These are phyloP conservation scores for Mucor indicus DNA, from an alignment of 371 early-diverging fungal genomes.

Conservation along the genomic window DNA sequence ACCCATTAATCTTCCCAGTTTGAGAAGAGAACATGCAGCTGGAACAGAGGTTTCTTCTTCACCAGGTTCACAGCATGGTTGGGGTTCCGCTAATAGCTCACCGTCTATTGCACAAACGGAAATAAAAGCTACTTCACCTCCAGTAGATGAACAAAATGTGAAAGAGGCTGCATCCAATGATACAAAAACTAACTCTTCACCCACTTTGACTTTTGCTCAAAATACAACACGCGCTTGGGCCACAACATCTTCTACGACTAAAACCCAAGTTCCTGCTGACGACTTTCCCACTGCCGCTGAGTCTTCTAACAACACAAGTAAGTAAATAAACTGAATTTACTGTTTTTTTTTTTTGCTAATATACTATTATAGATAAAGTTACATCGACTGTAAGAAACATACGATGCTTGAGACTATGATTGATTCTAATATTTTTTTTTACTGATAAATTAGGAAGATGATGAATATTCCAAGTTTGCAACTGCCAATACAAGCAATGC, in stretches of 20 bases:
- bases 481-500: constrained; percentile 19
- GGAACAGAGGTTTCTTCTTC: constrained; percentile 14
- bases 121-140: neutral
- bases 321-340: neutral
- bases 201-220: constrained; percentile 2
- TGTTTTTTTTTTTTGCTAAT: neutral
- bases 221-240: constrained; percentile 23
- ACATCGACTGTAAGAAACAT: constrained; percentile 3
- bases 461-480: constrained; percentile 15
- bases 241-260: constrained; percentile 6
- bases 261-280: neutral
- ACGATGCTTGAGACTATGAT: neutral
- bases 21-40: constrained; percentile 40
- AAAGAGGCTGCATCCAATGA: neutral
- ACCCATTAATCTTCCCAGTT: constrained; percentile 46
- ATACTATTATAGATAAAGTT: constrained; percentile 3
- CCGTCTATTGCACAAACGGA: constrained; percentile 1
- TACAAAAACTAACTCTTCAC: neutral
- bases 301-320: constrained; percentile 18
- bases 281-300: constrained; percentile 35
- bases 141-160: neutral
- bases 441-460: constrained; percentile 13
- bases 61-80: constrained; percentile 21
- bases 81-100: constrained; percentile 26
- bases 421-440: neutral